Base-by-base conservation (phyloP, 2,329 filamentous ascomycete species). In the Penicillium crustosum region DNA sequence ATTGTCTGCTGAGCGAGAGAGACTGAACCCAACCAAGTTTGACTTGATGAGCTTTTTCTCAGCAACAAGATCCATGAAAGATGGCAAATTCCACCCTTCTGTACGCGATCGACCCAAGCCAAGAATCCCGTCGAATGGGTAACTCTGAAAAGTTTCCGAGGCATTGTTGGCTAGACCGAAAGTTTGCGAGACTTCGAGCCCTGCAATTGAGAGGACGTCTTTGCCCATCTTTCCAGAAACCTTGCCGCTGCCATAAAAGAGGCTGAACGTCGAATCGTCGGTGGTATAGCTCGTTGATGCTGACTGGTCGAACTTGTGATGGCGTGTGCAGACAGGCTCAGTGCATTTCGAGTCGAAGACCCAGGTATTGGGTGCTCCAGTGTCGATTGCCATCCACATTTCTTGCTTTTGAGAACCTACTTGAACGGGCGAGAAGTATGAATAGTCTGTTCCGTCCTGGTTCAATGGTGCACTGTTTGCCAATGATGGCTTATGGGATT, bases 61-160 rank as follows among this genome's bases (percentile, higher is more conserved):
- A 17, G 79, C 78, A 44, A 95, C 75, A 2, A 82, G 77, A 39
- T 88, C 79, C 70, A 94, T 80, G 65, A 94, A 87, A 44, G 86
- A 90, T 21, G 89, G 83, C 6, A 83, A 68, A 4, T 69, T 70
- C 57, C 78, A 70, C 3, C 72, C 82, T 36, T 78, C 79, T 3
- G 82, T 83, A 12, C 80, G 77, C 60, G 82, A 82, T 66, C 87
- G 86, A 17, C 89, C 89, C 25, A 96, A 77, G 4, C 91, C 92
- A 3, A 96, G 78, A 49, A 96, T 95, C 25, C 92, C 92, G 71
- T 96, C 92, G 74, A 96, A 92, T 1, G 90, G 89, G 66, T 93
- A 96, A 52, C 83, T 82, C 29, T 79, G 76, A 72, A 96, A 96
- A 62, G 94, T 87, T 51, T 85, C 75, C 1, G 90, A 91, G 2